Base-by-base conservation (phyloP, 768 basidiomycete genomes). In the Multifurca ochricompacta region DNA sequence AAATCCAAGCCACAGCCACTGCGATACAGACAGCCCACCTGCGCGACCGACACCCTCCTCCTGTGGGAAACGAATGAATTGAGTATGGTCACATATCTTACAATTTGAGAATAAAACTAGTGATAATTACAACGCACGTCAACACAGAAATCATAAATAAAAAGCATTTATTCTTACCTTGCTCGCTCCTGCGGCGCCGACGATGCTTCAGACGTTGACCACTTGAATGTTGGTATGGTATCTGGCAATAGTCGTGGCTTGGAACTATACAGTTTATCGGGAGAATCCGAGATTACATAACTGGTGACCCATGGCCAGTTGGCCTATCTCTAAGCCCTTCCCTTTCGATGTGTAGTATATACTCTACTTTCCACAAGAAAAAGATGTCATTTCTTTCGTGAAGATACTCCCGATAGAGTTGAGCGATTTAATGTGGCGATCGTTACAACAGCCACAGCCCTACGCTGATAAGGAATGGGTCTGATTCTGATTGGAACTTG, bases 221-320 rank as follows among this genome's bases (percentile, higher is more conserved):
- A 23, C n/a, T n/a, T n/a, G n/a, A 16, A 3, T 56, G 48, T 35
- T 28, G 28, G 8, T 21, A 14, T 27, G n/a, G n/a, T n/a, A n/a
- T 45, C 19, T 19, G 35, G 36, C 28, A 28, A 47, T 48, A 27
- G 56, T 28, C 53, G 57, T 58, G 57, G 57, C 57, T 58, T 34
- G 27, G 18, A 54, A 54, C 53, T 58, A 30, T 35, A 3, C 16
- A 58, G 57, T 54, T 58, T 21, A 39, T 42, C 45, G 45, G 56
- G 7, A 34, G 23, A 34, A 8, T 25, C 56, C 51, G 48, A 21
- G 23, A 6, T 13, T 32, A 21, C 23, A 23, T 13, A 10, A 9
- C 34, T 34, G 7, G 48, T 23, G 41, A 30, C 30, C n/a, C 18
- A 30, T 25, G 9, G 8, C n/a, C n/a, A 6, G 35, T 14, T 35